Evolutionary conservation across 2,329 filamentous ascomycete species (phyloP).

Genomic region (Pyrenochaeta sp.): DNA sequence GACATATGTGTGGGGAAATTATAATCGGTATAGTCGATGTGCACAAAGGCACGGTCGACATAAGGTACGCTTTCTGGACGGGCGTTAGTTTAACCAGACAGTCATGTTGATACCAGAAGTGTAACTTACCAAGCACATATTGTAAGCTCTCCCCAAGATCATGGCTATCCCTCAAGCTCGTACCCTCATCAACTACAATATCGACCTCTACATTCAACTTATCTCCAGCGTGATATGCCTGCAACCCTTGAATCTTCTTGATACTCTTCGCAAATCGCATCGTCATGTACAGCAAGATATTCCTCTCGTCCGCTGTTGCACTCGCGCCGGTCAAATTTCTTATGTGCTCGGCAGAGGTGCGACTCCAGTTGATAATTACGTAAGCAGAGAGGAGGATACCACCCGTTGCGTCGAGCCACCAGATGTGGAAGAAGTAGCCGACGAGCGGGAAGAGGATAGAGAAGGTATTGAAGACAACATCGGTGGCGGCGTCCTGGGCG

Average conservation of each 20-base stretch:
- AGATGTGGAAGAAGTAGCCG: slow-evolving; percentile 77
- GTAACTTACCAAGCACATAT: slow-evolving; percentile 71
- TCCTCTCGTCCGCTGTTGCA: slow-evolving; percentile 81
- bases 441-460: slow-evolving; percentile 87
- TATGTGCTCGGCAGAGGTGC: slow-evolving; percentile 78
- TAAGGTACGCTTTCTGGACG: slow-evolving; percentile 73
- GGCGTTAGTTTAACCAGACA: slow-evolving; percentile 12
- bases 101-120: background rate
- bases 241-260: slow-evolving; percentile 82
- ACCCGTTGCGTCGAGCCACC: slow-evolving; percentile 85
- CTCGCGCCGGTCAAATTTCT: slow-evolving; percentile 82
- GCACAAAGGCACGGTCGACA: slow-evolving; percentile 67
- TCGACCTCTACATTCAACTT: slow-evolving; percentile 86
- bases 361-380: slow-evolving; percentile 81
- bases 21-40: slow-evolving; percentile 61
- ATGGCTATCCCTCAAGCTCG: slow-evolving; percentile 79
- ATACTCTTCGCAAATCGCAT: slow-evolving; percentile 94
- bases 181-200: slow-evolving; percentile 80
- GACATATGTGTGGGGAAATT: slow-evolving; percentile 62
- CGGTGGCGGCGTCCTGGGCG: slow-evolving; percentile 72
- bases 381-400: slow-evolving; percentile 80
- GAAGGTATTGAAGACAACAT: slow-evolving; percentile 90
- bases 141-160: slow-evolving; percentile 81
- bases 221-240: slow-evolving; percentile 86
- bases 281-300: slow-evolving; percentile 86